Evolutionary conservation across 2,329 filamentous ascomycete species (phyloP), one percentile per base, ranked within the genome.

Genomic region (Lachnum nothofagi): DNA sequence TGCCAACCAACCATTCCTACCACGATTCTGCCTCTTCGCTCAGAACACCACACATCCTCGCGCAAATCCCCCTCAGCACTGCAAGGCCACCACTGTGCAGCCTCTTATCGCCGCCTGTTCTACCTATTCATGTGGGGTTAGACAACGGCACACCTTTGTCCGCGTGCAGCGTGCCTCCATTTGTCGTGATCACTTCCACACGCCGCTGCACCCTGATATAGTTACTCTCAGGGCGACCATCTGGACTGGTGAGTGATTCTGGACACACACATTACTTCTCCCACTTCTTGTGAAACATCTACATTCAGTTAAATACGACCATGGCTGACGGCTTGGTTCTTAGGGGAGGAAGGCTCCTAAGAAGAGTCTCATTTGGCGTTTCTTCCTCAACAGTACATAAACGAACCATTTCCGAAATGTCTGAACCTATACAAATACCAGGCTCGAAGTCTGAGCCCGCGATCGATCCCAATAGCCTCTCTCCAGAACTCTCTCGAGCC

Each of bases 271-370:
- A n/a, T n/a, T n/a, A n/a, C n/a, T n/a, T n/a, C n/a, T n/a, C n/a
- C n/a, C n/a, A n/a, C n/a, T n/a, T n/a, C n/a, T n/a, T n/a, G n/a
- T n/a, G n/a, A n/a, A n/a, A n/a, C n/a, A n/a, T n/a, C n/a, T n/a
- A n/a, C n/a, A n/a, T n/a, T n/a, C n/a, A n/a, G n/a, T n/a, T n/a
- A 43, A 34, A 31, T 35, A 19, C 19, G 19, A 46, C 31, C 47
- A 70, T 72, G 68, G 68, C 72, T 73, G 69, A 74, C 62, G 62
- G 63, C 34, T 50, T 73, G 42, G 60, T 73, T 49, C 53, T 72
- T 44, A 69, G 68, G 58, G 65, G 67, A 59, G 66, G 68, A 31
- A 67, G 69, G 56, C 63, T 67, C 52, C 64, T 72, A 33, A 67
- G 70, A 45, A 64, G 62, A 58, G 62, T 71, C 17, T 71, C 69